These are phyloP conservation scores for Aaosphaeria arxii DNA, from an alignment of 2,329 filamentous ascomycete genomes.

Conservation along the genomic window DNA sequence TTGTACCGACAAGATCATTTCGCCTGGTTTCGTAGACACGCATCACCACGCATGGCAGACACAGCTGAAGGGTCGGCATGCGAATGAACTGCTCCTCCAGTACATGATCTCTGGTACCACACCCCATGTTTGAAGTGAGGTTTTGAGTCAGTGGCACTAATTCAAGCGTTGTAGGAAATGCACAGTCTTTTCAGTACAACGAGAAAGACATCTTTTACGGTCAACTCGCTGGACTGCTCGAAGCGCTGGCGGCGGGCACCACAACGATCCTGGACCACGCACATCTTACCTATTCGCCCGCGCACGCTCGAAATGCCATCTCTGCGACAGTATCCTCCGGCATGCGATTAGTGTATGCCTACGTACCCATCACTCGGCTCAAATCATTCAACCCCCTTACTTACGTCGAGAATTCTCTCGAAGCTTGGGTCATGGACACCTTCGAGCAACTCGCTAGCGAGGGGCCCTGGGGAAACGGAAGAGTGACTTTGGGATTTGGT, in stretches of 20 bases:
- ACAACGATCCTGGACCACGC: constrained; percentile 55
- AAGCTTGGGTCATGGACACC: constrained; percentile 41
- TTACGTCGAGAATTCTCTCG: constrained; percentile 43
- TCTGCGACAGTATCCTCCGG: constrained; percentile 44
- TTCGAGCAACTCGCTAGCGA: constrained; percentile 34
- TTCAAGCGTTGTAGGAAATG: constrained; percentile 30
- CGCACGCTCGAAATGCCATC: constrained; percentile 29
- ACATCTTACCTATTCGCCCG: constrained; percentile 43
- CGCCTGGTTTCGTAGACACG: constrained; percentile 57
- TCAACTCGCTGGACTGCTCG: constrained; percentile 43
- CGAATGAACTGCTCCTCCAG: constrained; percentile 48
- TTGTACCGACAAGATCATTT: constrained; percentile 51
- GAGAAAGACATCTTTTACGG: constrained; percentile 25
- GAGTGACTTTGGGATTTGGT: constrained; percentile 43
- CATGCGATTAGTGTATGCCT: constrained; percentile 45
- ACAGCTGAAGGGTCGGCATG: constrained; percentile 51
- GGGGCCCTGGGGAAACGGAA: constrained; percentile 21
- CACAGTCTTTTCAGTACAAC: constrained; percentile 27
- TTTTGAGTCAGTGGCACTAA: constrained; percentile 1
- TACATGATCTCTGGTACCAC: constrained; percentile 39
- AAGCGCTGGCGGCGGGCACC: constrained; percentile 53
- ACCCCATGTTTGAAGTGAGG: constrained; percentile 15
- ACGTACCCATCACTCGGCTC: constrained; percentile 29
- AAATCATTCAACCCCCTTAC: constrained; percentile 48
- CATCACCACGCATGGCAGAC: constrained; percentile 54